These are phyloP conservation scores for Iodosphaeria phyllophila DNA, from an alignment of 2,329 filamentous ascomycete species.

Conservation along the genomic window DNA sequence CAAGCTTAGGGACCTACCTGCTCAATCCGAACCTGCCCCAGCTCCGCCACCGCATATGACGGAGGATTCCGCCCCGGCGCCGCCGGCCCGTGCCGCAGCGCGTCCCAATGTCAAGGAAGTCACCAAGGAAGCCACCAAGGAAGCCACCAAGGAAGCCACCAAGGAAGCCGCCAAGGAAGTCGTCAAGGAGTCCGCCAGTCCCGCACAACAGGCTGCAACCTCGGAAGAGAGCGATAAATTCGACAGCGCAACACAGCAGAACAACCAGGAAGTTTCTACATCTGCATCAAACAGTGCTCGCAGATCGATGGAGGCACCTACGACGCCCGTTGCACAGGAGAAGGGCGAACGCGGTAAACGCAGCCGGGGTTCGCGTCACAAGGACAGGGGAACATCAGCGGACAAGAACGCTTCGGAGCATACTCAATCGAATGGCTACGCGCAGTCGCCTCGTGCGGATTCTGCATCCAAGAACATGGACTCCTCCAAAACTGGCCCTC, in stretches of 20 bases:
- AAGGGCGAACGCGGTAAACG: conserved; percentile 15
- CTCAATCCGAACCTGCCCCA: conserved; percentile 26
- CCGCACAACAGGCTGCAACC: conserved; percentile 1
- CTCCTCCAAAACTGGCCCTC: conserved; percentile 7
- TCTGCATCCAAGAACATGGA: conserved; percentile 15
- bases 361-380: conserved; percentile 14
- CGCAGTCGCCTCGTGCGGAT: conserved; percentile 15
- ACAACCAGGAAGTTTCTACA: conserved; percentile 4
- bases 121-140: conserved; percentile 8
- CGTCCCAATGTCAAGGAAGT: conserved; percentile 9
- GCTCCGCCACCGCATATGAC: conserved; percentile 14
- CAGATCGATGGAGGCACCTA: conserved; percentile 9
- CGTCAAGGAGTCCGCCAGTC: too few relatives aligned
- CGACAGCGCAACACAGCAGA: too few relatives aligned
- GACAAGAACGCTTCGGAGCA: conserved; percentile 22
- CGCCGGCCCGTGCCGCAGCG: conserved; percentile 11
- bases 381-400: conserved; percentile 38
- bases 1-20: conserved; percentile 39
- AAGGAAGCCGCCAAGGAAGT: conserved; percentile 9
- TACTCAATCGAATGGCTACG: conserved; percentile 20
- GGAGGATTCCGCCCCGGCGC: conserved; percentile 16
- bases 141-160: conserved; percentile 5
- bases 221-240: too few relatives aligned
- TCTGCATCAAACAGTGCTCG: conserved; percentile 10
- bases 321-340: conserved; percentile 12